Conservation (phyloP, 116 monocot genomes). For the Zostera marina region DNA sequence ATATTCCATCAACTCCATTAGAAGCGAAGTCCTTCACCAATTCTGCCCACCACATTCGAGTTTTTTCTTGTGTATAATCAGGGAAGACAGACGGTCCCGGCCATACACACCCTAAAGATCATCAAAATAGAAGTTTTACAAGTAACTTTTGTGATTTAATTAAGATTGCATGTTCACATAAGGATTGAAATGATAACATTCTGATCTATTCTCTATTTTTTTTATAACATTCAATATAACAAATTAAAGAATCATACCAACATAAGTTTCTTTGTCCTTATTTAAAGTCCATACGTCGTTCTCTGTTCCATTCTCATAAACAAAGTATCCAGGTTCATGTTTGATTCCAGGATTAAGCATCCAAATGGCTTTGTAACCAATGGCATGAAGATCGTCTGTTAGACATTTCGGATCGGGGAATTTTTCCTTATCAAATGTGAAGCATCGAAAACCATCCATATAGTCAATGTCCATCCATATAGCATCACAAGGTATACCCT, state of each 20-base stretch:
- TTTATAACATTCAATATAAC: background rate
- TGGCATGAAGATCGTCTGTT: slow-evolving; percentile 56
- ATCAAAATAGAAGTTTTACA: background rate
- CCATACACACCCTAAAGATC: slow-evolving; percentile 63
- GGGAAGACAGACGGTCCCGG: slow-evolving; percentile 97
- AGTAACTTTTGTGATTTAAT: background rate
- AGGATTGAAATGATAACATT: too few relatives aligned
- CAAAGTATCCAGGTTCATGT: slow-evolving; percentile 68
- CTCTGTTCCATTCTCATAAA: slow-evolving; percentile 77
- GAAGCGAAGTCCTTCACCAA: slow-evolving; percentile 72
- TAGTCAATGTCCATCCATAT: slow-evolving; percentile 99
- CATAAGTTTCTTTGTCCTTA: slow-evolving; percentile 54
- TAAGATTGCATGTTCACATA: too few relatives aligned
- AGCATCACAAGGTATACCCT: slow-evolving; percentile 90
- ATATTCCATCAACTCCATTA: slow-evolving; percentile 97
- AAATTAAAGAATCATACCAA: slow-evolving; percentile 46
- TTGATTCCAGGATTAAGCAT: slow-evolving; percentile 99
- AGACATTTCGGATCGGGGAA: slow-evolving; percentile 82
- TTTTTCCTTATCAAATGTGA: slow-evolving; percentile 75
- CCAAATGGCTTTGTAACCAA: slow-evolving; percentile 89
- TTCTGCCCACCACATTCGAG: slow-evolving; percentile 81
- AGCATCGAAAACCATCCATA: slow-evolving; percentile 97
- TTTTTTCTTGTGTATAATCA: slow-evolving; percentile 60
- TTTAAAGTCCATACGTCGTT: slow-evolving; percentile 70
- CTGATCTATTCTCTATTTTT: too few relatives aligned